These are phyloP conservation scores for Arthroderma sp. DNA, from an alignment of 2,329 filamentous ascomycete genomes.

Conservation along the genomic window DNA sequence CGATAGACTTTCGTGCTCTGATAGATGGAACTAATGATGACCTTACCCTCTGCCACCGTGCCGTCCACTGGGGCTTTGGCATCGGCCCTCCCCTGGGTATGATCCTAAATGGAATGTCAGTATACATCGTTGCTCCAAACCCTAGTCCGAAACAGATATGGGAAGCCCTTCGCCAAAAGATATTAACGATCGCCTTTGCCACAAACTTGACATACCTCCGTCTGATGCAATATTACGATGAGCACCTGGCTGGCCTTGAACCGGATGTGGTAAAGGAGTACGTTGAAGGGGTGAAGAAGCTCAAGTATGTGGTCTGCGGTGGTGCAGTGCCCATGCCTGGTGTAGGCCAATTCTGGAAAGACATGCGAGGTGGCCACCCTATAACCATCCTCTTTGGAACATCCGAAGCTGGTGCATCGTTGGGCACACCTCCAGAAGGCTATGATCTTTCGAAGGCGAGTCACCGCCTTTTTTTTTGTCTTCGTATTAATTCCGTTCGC, in stretches of 20 bases:
- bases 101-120: conserved; percentile 2
- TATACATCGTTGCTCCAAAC: conserved; percentile 1
- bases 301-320: conserved; percentile 3
- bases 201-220: neutral
- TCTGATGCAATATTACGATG: conserved; percentile 12
- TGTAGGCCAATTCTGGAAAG: conserved; percentile 5
- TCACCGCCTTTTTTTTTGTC: neutral
- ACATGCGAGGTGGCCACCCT: neutral
- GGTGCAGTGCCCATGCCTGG: conserved; percentile 1
- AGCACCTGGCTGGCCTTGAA: conserved; percentile 7
- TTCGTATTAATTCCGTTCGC: neutral
- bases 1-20: neutral
- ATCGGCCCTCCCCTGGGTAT: neutral
- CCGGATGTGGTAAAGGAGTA: conserved; percentile 3
- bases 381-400: conserved; percentile 3
- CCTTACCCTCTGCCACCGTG: conserved; percentile 4
- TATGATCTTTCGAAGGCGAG: conserved; percentile 4
- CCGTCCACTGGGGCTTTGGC: conserved; percentile 9
- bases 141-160: conserved; percentile 1
- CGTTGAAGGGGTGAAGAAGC: conserved; percentile 1
- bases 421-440: neutral
- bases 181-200: neutral
- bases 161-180: neutral
- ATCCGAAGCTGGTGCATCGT: neutral
- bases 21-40: neutral